Evolutionary conservation across 2,329 filamentous ascomycete species (phyloP), one percentile per base, ranked within the genome.

Genomic region (Mycosphaerella arachidis): DNA sequence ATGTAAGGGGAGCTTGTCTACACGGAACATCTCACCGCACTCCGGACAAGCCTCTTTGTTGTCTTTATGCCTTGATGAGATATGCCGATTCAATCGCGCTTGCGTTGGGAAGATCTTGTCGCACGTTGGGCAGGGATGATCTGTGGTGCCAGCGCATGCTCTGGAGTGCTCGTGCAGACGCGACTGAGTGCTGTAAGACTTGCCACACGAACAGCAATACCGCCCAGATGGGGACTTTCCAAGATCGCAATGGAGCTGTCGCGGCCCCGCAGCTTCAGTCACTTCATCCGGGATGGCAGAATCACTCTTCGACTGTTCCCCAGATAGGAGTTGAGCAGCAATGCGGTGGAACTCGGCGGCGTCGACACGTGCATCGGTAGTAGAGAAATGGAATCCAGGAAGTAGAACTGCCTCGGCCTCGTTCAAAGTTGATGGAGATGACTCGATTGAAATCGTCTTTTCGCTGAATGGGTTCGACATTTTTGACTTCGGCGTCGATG

Each of bases 351-450:
- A 67, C 48, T 67, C 63, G n/a, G 59, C 59, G 3, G 61, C 56
- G 43, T 66, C 61, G 18, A 63, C 62, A n/a, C 56, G 52, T 27
- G 58, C 57, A 48, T 67, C 62, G 4, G 54, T 62, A 20, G 64
- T 66, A 7, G 65, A 64, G 56, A 67, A 67, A 48, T 66, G 65
- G 31, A 67, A 66, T 6, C 65, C 63, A 43, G 65, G 59, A 33
- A 67, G 58, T 18, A 62, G 56, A 18, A 63, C 53, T 24, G 57
- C 43, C 48, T 57, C 57, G 3, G 33, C 31, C 12, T 48, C 45
- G 16, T 43, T 13, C 13, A 50, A 40, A 18, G 50, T 55, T 24
- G 58, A 20, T 13, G 51, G 57, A 35, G 31, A 31, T 40, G 18
- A 27, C 46, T 29, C 33, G 29, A 48, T 18, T 24, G 40, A 40